phyloP scores from a whole-genome alignment of 148 eudicot genomes.

The Nyssa sinensis region DNA sequence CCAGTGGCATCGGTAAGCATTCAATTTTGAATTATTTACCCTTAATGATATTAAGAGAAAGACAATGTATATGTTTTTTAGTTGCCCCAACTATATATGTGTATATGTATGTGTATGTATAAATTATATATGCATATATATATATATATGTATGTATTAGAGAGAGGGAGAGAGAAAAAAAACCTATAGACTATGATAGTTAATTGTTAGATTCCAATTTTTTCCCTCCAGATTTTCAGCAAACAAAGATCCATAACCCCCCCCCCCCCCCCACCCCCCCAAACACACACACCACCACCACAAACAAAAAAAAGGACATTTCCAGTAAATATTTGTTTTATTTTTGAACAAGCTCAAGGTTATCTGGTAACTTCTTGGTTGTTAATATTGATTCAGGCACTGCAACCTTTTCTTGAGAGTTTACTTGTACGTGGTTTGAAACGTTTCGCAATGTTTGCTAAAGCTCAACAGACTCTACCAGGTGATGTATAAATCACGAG shows the following conservation, averaged over 20 bases:
- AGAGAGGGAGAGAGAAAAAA: too few relatives aligned
- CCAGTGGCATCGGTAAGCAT: slow-evolving; percentile 95
- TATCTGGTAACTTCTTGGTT: neutral
- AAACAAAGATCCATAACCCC: neutral
- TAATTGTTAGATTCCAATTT: too few relatives aligned
- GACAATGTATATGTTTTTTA: neutral
- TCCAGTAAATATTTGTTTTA: neutral
- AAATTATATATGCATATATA: too few relatives aligned
- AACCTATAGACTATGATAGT: too few relatives aligned
- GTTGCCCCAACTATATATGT: neutral
- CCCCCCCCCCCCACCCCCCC: too few relatives aligned
- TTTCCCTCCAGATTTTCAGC: too few relatives aligned
- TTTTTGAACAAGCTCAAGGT: neutral
- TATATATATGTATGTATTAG: too few relatives aligned
- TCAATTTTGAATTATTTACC: neutral
- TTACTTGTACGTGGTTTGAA: slow-evolving; percentile 72
- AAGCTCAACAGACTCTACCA: slow-evolving; percentile 33
- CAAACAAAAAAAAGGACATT: too few relatives aligned
- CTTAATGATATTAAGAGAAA: slow-evolving; percentile 7
- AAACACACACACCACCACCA: too few relatives aligned
- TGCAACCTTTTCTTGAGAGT: slow-evolving; percentile 79
- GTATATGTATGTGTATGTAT: too few relatives aligned
- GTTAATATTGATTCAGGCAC: slow-evolving; percentile 51
- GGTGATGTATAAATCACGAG: slow-evolving; percentile 9
- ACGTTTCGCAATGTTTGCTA: slow-evolving; percentile 69